A percentile compares a stretch with the other conserved stretches of the same genome.
phyloP scores from a whole-genome alignment of 192 early-diverging fungal species.

The Thoreauomyces humboldtii region DNA sequence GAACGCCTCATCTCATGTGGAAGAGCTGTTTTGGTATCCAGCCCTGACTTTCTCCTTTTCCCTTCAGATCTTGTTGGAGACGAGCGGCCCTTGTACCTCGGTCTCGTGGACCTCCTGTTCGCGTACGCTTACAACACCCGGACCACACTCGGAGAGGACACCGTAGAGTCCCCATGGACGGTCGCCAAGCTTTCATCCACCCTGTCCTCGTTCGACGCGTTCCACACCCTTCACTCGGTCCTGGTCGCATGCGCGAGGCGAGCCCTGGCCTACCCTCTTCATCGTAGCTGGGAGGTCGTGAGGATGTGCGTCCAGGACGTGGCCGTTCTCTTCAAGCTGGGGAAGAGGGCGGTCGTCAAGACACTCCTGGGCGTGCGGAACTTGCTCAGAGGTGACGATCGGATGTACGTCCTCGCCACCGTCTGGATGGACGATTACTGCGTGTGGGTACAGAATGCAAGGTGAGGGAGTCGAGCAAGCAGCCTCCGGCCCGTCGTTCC shows the following conservation, averaged over 20 bases:
- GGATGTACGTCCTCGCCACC: constrained; percentile 83
- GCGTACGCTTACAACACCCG: constrained; percentile 89
- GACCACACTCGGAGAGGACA: constrained; percentile 77
- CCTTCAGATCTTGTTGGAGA: constrained; percentile 61
- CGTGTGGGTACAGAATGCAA: constrained; percentile 84
- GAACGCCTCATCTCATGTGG: background rate
- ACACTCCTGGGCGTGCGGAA: constrained; percentile 74
- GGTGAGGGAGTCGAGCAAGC: constrained; percentile 42
- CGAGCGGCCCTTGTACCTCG: constrained; percentile 66
- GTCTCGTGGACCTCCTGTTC: constrained; percentile 87
- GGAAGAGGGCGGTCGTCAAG: constrained; percentile 77
- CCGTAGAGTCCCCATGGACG: constrained; percentile 87
- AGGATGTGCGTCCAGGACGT: constrained; percentile 78
- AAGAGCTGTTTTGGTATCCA: constrained; percentile 1
- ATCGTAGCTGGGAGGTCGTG: constrained; percentile 75
- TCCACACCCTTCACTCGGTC: constrained; percentile 59
- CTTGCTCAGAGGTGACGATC: constrained; percentile 81
- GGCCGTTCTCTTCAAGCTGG: constrained; percentile 77
- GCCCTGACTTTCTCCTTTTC: constrained; percentile 2
- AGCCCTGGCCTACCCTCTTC: constrained; percentile 82
- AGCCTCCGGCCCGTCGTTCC: background rate
- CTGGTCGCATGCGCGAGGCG: constrained; percentile 72
- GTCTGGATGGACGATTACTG: constrained; percentile 94
- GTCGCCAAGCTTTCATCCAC: constrained; percentile 78
- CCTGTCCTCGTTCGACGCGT: constrained; percentile 76